Percentiles rank a stretch among this genome's conserved stretches.
Evolutionary conservation across 2,329 filamentous ascomycete species (phyloP).

Genomic region (Cladophialophora bantiana): DNA sequence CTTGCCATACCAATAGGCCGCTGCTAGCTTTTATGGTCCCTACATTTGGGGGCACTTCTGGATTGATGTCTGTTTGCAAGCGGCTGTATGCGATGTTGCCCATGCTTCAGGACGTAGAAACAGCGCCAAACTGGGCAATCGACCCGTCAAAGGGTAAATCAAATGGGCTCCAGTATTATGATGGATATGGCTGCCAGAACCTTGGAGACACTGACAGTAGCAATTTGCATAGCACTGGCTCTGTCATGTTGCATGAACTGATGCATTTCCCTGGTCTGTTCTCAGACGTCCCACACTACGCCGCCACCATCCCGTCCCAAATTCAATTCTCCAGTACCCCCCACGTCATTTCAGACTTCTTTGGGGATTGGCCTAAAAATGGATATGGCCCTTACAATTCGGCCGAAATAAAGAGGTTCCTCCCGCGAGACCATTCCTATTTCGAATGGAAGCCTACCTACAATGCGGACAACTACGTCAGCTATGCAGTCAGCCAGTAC

Average conservation of each 20-base stretch:
- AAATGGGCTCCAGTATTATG: conserved; percentile 3
- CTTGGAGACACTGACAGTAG: conserved; percentile 5
- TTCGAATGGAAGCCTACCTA: background rate
- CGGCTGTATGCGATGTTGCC: background rate
- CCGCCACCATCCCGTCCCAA: background rate
- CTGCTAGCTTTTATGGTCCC: background rate
- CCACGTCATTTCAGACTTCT: conserved; percentile 9
- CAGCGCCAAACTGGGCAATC: conserved; percentile 7
- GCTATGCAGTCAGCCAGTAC: conserved; percentile 10
- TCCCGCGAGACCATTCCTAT: background rate
- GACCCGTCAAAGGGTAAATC: conserved; percentile 15
- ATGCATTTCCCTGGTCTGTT: conserved; percentile 17
- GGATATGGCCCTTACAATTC: conserved; percentile 13
- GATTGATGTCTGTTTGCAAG: conserved; percentile 13
- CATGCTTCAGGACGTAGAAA: conserved; percentile 14
- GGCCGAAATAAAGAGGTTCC: background rate
- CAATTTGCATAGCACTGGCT: conserved; percentile 1
- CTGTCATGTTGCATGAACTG: conserved; percentile 13
- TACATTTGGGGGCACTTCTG: background rate
- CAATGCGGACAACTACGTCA: conserved; percentile 18
- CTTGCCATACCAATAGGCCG: background rate
- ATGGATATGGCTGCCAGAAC: conserved; percentile 16
- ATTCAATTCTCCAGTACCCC: background rate
- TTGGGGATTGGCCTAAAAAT: conserved; percentile 5
- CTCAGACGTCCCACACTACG: conserved; percentile 8